These are phyloP conservation scores for Chlorella variabilis DNA, from an alignment of 163 green algal species.

Conservation along the genomic window DNA sequence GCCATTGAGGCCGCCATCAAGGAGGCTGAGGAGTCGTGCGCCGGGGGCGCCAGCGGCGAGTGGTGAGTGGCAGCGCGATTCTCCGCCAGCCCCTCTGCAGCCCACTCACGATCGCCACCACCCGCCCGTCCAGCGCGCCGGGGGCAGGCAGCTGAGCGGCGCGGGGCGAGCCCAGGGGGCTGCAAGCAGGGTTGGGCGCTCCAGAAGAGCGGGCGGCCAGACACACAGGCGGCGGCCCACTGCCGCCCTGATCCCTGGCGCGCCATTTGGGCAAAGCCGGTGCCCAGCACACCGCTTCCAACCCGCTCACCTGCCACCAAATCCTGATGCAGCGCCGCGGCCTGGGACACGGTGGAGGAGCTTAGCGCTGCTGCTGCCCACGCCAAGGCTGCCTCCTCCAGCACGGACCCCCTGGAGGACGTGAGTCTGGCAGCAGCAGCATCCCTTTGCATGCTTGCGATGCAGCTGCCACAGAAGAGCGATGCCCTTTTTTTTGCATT, in stretches of 20 bases:
- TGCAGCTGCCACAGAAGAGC: too few species aligned
- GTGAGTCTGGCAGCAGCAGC: not conserved
- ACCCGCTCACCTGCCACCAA: too few species aligned
- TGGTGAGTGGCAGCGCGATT: conserved; percentile 31
- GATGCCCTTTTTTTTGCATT: too few species aligned
- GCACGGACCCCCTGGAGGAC: conserved; percentile 29
- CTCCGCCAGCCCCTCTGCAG: not conserved
- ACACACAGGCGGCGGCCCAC: too few species aligned
- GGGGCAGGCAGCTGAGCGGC: too few species aligned
- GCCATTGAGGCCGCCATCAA: conserved; percentile 65
- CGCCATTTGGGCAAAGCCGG: too few species aligned
- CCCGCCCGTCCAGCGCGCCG: too few species aligned
- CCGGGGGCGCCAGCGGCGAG: conserved; percentile 46
- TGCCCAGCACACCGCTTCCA: too few species aligned
- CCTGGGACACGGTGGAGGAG: conserved; percentile 90
- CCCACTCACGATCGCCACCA: not conserved
- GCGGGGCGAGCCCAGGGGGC: too few species aligned
- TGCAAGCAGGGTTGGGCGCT: too few species aligned
- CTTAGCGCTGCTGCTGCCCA: conserved; percentile 72
- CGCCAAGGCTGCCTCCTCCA: conserved; percentile 61
- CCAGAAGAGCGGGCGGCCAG: not conserved
- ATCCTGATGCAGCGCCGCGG: conserved; percentile 66
- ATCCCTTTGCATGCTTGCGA: not conserved
- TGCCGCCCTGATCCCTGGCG: too few species aligned
- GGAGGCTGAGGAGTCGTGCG: conserved; percentile 54